These are phyloP conservation scores for Vanrija sp. DNA, from an alignment of 1,284 basidiomycete species.

Conservation along the genomic window DNA sequence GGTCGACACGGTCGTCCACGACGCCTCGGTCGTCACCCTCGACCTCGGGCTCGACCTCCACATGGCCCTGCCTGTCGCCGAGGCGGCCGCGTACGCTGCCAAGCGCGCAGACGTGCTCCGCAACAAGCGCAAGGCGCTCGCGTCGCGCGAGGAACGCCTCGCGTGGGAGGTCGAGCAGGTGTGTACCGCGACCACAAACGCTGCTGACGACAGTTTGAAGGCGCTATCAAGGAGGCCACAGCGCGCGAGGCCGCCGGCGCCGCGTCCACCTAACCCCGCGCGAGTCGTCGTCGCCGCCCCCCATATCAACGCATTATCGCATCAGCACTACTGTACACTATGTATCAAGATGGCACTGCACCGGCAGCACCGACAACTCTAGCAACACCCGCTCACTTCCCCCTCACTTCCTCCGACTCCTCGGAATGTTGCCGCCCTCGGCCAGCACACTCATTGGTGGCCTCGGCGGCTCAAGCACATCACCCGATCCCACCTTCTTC, in stretches of 20 bases:
- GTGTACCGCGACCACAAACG: neutral
- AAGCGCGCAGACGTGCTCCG: conserved; percentile 23
- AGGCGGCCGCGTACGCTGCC: conserved; percentile 21
- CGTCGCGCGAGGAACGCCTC: conserved; percentile 21
- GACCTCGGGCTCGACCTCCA: conserved; percentile 38
- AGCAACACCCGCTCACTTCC: no score
- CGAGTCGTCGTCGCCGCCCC: no score
- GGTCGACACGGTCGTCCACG: conserved; percentile 28
- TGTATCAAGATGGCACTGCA: no score
- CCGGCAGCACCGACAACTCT: no score
- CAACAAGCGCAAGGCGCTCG: conserved; percentile 18
- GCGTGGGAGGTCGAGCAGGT: conserved; percentile 38
- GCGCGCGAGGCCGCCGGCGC: no score
- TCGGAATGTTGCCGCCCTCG: conserved; percentile 18
- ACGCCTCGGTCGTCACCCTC: conserved; percentile 24
- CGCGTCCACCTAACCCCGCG: no score
- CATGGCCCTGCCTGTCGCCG: conserved; percentile 17
- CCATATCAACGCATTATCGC: no score
- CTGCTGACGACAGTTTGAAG: conserved; percentile 3
- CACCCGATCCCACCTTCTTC: conserved; percentile 8
- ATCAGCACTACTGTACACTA: no score
- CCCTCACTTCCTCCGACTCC: neutral
- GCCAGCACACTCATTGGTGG: conserved; percentile 14
- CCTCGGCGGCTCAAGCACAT: conserved; percentile 7
- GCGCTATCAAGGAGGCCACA: conserved; percentile 3